A percentile compares a stretch with the other conserved stretches of the same genome.
These are phyloP conservation scores for Panicum hallii DNA, from an alignment of 202 grass and related monocot species.

Conservation along the genomic window DNA sequence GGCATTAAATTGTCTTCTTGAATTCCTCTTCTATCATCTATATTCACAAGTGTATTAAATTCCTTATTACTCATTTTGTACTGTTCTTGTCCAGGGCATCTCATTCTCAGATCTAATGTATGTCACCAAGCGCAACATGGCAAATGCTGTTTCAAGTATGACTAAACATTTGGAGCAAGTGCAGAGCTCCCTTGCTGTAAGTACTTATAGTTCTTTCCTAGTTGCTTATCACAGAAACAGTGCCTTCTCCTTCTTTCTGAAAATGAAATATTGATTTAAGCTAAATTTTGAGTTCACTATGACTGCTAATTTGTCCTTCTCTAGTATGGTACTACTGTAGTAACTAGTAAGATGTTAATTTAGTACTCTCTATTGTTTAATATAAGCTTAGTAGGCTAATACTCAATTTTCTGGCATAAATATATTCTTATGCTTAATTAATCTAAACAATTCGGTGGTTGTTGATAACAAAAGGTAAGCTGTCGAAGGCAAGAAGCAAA, in stretches of 20 bases:
- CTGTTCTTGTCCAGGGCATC: conserved; percentile 61
- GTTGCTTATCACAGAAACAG: conserved; percentile 5
- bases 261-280: background rate
- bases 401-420: background rate
- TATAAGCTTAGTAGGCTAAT: background rate
- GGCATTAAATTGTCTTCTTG: conserved; percentile 25
- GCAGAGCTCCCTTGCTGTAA: conserved; percentile 84
- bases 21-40: conserved; percentile 17
- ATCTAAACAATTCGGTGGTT: background rate
- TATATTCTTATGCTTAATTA: background rate
- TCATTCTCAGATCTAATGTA: conserved; percentile 95
- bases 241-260: conserved; percentile 10
- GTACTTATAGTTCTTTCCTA: conserved; percentile 35
- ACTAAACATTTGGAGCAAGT: conserved; percentile 95
- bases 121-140: conserved; percentile 95
- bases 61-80: conserved; percentile 30
- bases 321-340: background rate
- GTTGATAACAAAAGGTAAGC: conserved; percentile 10
- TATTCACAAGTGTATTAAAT: background rate
- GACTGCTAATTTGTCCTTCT: background rate
- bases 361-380: conserved; percentile 28
- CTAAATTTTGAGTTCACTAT: conserved; percentile 8
- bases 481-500: background rate
- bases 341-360: conserved; percentile 4
- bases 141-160: conserved; percentile 90